Percentiles rank a stretch among this genome's conserved stretches.
These are phyloP conservation scores for Barbarea vulgaris DNA, from an alignment of 345 rosid species.

Conservation along the genomic window DNA sequence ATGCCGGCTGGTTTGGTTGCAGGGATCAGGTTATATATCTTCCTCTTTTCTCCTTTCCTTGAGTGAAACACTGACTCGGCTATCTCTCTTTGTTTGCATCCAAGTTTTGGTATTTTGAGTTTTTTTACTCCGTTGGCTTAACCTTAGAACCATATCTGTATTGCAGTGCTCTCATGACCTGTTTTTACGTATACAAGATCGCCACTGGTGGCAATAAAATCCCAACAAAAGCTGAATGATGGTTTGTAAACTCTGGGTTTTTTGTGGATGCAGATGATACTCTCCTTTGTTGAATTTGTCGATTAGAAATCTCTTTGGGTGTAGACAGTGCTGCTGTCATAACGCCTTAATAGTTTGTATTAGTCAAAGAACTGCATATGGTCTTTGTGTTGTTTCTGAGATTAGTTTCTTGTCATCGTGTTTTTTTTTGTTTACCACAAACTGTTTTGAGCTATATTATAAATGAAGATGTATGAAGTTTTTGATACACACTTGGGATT, in stretches of 20 bases:
- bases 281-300: slow-evolving; percentile 33
- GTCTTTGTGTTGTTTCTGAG: slow-evolving; percentile 9
- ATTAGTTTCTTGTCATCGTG: slow-evolving; percentile 23
- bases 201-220: slow-evolving; percentile 85
- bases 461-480: slow-evolving; percentile 18
- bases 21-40: slow-evolving; percentile 61
- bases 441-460: slow-evolving; percentile 9
- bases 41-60: not conserved
- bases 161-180: slow-evolving; percentile 92
- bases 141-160: slow-evolving; percentile 15
- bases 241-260: not conserved
- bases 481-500: slow-evolving; percentile 8
- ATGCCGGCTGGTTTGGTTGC: slow-evolving; percentile 97
- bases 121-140: not conserved
- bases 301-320: slow-evolving; percentile 21
- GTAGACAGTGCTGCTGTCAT: not conserved
- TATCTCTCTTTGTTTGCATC: slow-evolving; percentile 8
- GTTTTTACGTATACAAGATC: slow-evolving; percentile 78
- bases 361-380: not conserved
- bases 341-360: slow-evolving; percentile 10
- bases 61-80: not conserved
- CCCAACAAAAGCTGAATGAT: slow-evolving; percentile 73
- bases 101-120: not conserved
- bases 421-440: slow-evolving; percentile 8
- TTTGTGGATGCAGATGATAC: slow-evolving; percentile 6